Evolutionary conservation across 768 basidiomycete species (phyloP).

Genomic region (Sporobolomyces pararoseus): DNA sequence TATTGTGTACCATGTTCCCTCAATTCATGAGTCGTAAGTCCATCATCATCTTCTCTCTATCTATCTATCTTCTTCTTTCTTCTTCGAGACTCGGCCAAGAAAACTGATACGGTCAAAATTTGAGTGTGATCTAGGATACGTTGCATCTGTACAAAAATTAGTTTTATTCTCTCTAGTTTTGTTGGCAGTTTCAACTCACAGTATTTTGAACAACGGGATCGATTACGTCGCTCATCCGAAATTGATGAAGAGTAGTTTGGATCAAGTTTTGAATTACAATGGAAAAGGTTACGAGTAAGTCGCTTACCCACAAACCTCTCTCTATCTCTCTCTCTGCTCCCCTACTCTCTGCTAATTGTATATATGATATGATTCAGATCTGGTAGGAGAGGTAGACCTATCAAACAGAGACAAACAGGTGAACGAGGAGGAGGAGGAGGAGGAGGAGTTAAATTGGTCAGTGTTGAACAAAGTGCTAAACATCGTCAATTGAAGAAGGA

Average conservation of each 20-base stretch:
- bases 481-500: conserved; percentile 16
- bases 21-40: conserved; percentile 35
- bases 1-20: conserved; percentile 57
- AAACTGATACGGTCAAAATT: no score
- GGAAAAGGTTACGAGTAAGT: conserved; percentile 53
- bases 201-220: conserved; percentile 79
- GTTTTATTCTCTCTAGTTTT: conserved; percentile 73
- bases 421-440: neutral
- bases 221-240: conserved; percentile 95
- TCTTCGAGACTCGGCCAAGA: no score
- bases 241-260: conserved; percentile 61
- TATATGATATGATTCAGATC: neutral
- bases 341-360: neutral
- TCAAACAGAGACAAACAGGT: neutral
- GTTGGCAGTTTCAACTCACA: conserved; percentile 58
- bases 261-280: conserved; percentile 74
- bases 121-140: conserved; percentile 15
- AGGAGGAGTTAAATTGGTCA: neutral
- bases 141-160: conserved; percentile 67
- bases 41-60: neutral
- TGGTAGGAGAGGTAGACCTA: conserved; percentile 21
- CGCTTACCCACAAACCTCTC: no score
- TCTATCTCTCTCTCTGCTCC: neutral
- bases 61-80: no score
- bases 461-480: conserved; percentile 31